Base-by-base conservation (phyloP, 768 basidiomycete species). In the Collybia sordida region DNA sequence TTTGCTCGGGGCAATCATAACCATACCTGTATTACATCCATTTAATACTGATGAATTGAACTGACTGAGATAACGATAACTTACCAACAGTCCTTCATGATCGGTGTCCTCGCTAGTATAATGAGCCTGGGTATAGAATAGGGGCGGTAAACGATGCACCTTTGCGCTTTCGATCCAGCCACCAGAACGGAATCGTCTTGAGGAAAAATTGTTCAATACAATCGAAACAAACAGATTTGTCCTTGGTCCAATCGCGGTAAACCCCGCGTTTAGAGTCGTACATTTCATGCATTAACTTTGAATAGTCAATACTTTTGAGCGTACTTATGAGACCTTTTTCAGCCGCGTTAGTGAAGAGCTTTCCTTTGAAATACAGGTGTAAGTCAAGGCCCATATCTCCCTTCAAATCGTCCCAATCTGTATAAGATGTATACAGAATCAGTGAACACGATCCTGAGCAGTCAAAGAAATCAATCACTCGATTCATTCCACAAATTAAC, bases 321-420 rank as follows among this genome's bases (percentile, higher is more conserved):
- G 41, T 42, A 24, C n/a, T 27, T 42, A 23, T 42, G 6, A 42
- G 41, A 1, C 23, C 41, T 19, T 14, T 24, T 42, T 42, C 41
- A 15, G 41, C 27, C 7, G 22, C 18, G 17, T 42, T 17, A 6
- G 23, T 42, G 12, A 27, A 42, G 23, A 41, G 39, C 7, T 42
- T 42, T 18, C 41, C 41, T 42, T 23, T 23, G 27, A 42, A 24
- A 15, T 27, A 27, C 7, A 42, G 17, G 41, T 42, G 41, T 6
- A 42, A 15, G 41, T 42, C 17, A 42, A 42, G 41, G 41, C 22
- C 27, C 41, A 42, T 15, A 15, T 42, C 27, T 19, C 41, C 41
- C 41, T 42, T 23, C 23, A 42, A 27, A 21, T 42, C 22, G 19
- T 42, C 41, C 41, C 41, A 42, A 42, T 42, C 41, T 42, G 14